Percentiles rank a stretch among this genome's conserved stretches.
These are phyloP conservation scores for Condylostoma magnum DNA, from an alignment of 169 alveolate species.

Conservation along the genomic window DNA sequence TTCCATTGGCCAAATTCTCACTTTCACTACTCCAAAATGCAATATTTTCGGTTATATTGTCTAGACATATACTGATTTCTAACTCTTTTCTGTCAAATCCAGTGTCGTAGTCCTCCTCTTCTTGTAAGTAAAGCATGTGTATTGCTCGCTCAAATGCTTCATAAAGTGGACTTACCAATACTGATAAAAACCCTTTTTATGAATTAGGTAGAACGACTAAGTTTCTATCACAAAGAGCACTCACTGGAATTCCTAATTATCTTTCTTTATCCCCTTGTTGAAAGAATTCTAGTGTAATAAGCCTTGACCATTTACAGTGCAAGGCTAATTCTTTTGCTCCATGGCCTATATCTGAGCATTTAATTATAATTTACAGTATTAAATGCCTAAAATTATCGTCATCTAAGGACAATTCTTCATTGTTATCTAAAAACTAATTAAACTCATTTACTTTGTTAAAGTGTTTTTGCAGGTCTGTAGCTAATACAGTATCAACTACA, in stretches of 20 bases:
- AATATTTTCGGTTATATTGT: neutral
- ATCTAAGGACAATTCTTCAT: neutral
- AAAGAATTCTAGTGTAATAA: conserved; percentile 34
- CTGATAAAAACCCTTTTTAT: conserved; percentile 33
- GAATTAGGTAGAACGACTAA: conserved; percentile 15
- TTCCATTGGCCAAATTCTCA: neutral
- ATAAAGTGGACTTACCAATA: conserved; percentile 31
- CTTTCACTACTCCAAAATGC: neutral
- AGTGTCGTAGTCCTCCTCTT: conserved; percentile 10
- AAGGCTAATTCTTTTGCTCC: conserved; percentile 36
- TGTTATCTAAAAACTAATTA: conserved; percentile 9
- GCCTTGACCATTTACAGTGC: conserved; percentile 34
- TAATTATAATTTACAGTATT: conserved; percentile 16
- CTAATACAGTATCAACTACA: conserved; percentile 21
- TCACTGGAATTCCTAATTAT: conserved; percentile 26
- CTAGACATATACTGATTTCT: conserved; percentile 2
- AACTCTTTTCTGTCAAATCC: conserved; percentile 5
- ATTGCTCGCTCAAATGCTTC: too few relatives aligned
- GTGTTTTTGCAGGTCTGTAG: conserved; percentile 37
- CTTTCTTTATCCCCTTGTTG: conserved; percentile 39
- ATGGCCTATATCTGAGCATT: conserved; percentile 44
- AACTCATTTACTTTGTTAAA: conserved; percentile 32
- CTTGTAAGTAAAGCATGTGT: too few relatives aligned
- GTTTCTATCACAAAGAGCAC: conserved; percentile 40
- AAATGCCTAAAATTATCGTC: conserved; percentile 30